phyloP scores from a whole-genome alignment of 169 alveolate species.

The Hepatocystis sp. region DNA sequence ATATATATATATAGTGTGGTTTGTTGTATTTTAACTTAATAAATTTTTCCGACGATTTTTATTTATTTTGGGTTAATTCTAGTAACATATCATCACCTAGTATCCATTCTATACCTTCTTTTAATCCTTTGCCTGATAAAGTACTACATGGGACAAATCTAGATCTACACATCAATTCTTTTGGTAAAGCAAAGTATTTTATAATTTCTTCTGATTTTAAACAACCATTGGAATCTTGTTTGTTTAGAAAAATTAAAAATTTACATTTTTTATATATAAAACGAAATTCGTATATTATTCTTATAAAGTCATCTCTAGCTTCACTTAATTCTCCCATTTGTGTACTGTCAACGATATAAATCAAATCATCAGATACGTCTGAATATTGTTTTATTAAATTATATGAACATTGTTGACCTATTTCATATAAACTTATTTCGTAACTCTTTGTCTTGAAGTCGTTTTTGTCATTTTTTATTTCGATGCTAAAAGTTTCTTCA shows the following conservation, averaged over 20 bases:
- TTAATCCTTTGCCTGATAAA: conserved; percentile 62
- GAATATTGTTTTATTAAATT: conserved; percentile 64
- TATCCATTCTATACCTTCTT: conserved; percentile 74
- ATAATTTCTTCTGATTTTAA: conserved; percentile 51
- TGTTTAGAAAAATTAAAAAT: conserved; percentile 67
- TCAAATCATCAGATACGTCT: conserved; percentile 48
- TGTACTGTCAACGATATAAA: conserved; percentile 61
- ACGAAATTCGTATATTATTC: conserved; percentile 63
- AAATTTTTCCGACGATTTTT: too few species aligned
- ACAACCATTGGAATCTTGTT: conserved; percentile 75
- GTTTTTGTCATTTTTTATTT: conserved; percentile 27
- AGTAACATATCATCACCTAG: conserved; percentile 18
- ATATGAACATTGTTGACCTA: conserved; percentile 58
- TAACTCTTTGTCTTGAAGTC: conserved; percentile 18
- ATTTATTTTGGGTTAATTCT: conserved; percentile 7
- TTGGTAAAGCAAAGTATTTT: conserved; percentile 63
- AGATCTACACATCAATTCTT: conserved; percentile 48
- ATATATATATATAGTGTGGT: too few species aligned
- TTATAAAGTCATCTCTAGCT: conserved; percentile 74
- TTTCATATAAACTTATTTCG: conserved; percentile 52
- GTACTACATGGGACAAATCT: conserved; percentile 67
- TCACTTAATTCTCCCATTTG: conserved; percentile 40
- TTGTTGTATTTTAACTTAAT: too few species aligned
- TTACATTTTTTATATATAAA: conserved; percentile 75
- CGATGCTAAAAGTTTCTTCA: conserved; percentile 57